Evolutionary conservation across 306 rosid species (phyloP), one percentile per base, ranked within the genome.

Genomic region (Lotus japonicus): DNA sequence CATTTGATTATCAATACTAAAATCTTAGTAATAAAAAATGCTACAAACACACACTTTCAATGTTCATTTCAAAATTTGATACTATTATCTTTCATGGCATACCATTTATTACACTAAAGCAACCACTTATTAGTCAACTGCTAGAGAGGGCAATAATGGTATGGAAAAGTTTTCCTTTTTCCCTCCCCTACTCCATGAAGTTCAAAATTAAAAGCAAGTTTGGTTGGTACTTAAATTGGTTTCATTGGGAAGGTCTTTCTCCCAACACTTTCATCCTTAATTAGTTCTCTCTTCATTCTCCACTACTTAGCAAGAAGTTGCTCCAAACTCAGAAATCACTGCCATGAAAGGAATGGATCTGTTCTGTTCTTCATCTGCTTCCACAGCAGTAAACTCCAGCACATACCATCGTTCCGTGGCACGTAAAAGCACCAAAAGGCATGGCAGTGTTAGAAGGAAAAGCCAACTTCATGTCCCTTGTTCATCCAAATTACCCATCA

Each of bases 301-400:
- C 49, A 33, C 33, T 44, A 23, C 41, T 38, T 4, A 19, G n/a
- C 14, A 52, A 59, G 18, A 19, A 26, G 13, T 10, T 36, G n/a
- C 15, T 68, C 26, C 16, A 66, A 43, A 44, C 21, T n/a, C 72
- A 12, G 45, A 28, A 48, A 10, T 64, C 51, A 16, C 48, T 52
- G 42, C 46, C 60, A 88, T 78, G 86, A 84, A 78, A 68, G 38
- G 81, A 78, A 71, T 82, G 84, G 83, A 84, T 44, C 11, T 84
- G 69, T 75, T 79, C 41, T 89, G 96, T 69, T 48, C 88, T 46
- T 85, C 88, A 55, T 60, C 82, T 44, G 76, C 90, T 63, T 86
- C 96, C 63, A 85, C 89, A 38, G 86, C 89, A 19, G 74, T 85
- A 33, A 31, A 31, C 36, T 31, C 36, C 36, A 31, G 36, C 36